phyloP scores from a whole-genome alignment of 768 basidiomycete species.

The Clavulina sp. region DNA sequence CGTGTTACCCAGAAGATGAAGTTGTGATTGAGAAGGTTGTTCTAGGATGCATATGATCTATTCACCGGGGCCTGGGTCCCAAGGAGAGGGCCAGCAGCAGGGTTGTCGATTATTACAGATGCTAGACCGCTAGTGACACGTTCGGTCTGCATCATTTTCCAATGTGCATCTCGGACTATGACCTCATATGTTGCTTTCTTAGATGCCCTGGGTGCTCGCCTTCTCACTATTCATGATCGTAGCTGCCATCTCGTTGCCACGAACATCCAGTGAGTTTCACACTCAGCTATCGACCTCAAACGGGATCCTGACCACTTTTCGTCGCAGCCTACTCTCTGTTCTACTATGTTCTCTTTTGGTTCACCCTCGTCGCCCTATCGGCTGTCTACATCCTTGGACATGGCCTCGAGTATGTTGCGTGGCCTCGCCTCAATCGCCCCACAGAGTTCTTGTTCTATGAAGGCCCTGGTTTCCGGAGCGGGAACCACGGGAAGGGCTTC shows the following conservation, averaged over 20 bases:
- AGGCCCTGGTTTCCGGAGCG: slow-evolving; percentile 75
- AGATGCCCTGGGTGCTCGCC: slow-evolving; percentile 72
- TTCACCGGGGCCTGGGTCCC: slow-evolving; percentile 84
- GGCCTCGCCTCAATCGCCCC: slow-evolving; percentile 75
- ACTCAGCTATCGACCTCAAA: not conserved
- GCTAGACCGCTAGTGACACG: slow-evolving; percentile 65
- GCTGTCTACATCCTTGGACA: slow-evolving; percentile 60
- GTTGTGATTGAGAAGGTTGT: not conserved
- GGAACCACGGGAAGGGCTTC: slow-evolving; percentile 53
- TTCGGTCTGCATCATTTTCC: slow-evolving; percentile 36
- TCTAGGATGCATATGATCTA: slow-evolving; percentile 86
- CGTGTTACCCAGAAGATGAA: not conserved
- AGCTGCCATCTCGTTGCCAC: slow-evolving; percentile 70
- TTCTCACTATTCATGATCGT: slow-evolving; percentile 81
- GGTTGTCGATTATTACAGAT: slow-evolving; percentile 59
- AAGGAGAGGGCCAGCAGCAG: slow-evolving; percentile 48
- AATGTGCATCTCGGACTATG: not conserved
- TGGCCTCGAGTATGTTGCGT: slow-evolving; percentile 88
- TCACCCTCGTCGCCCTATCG: slow-evolving; percentile 41
- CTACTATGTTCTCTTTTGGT: slow-evolving; percentile 76
- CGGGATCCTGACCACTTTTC: slow-evolving; percentile 1
- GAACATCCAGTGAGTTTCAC: slow-evolving; percentile 54
- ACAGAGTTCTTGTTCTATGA: slow-evolving; percentile 65
- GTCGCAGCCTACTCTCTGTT: slow-evolving; percentile 63
- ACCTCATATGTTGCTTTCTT: not conserved